Percentiles rank a stretch among this genome's conserved stretches.
These are phyloP conservation scores for Chalaropsis thielavioides DNA, from an alignment of 2,329 filamentous ascomycete genomes.

Conservation along the genomic window DNA sequence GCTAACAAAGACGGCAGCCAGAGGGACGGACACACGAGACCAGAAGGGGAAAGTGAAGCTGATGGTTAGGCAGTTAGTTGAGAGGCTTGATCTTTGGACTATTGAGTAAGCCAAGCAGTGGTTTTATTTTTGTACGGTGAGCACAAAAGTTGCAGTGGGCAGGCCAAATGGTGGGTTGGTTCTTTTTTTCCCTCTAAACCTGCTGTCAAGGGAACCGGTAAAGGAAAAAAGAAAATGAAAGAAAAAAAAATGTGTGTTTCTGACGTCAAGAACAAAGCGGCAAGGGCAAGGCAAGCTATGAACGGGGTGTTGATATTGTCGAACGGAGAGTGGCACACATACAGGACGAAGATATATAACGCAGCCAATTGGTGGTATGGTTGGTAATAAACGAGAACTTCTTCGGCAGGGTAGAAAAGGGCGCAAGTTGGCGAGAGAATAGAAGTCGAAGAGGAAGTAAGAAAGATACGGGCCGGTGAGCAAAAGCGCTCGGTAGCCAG, in stretches of 20 bases:
- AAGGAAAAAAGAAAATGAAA: not conserved
- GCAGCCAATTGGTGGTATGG: constrained; percentile 3
- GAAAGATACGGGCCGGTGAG: constrained; percentile 18
- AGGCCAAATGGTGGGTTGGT: constrained; percentile 4
- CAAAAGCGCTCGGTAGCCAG: constrained; percentile 18
- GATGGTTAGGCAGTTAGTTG: not conserved
- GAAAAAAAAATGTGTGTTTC: not conserved
- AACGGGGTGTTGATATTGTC: not conserved
- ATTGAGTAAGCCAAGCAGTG: not conserved
- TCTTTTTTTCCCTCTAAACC: not conserved
- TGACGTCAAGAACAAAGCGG: constrained; percentile 10
- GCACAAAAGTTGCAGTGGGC: constrained; percentile 7
- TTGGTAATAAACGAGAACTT: constrained; percentile 1
- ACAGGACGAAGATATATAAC: constrained; percentile 14
- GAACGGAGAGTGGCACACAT: constrained; percentile 4
- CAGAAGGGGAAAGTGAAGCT: not conserved
- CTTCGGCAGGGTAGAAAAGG: constrained; percentile 6
- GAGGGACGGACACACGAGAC: not conserved
- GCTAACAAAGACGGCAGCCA: not conserved
- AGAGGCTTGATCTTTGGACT: not conserved
- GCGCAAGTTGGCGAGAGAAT: constrained; percentile 9
- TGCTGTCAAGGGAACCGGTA: constrained; percentile 1
- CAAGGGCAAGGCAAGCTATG: constrained; percentile 6
- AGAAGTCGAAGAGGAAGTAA: constrained; percentile 14
- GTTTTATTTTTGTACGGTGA: not conserved